Evolutionary conservation across 495 filamentous ascomycete species (phyloP).

Genomic region (Lasiosphaeris hirsuta): DNA sequence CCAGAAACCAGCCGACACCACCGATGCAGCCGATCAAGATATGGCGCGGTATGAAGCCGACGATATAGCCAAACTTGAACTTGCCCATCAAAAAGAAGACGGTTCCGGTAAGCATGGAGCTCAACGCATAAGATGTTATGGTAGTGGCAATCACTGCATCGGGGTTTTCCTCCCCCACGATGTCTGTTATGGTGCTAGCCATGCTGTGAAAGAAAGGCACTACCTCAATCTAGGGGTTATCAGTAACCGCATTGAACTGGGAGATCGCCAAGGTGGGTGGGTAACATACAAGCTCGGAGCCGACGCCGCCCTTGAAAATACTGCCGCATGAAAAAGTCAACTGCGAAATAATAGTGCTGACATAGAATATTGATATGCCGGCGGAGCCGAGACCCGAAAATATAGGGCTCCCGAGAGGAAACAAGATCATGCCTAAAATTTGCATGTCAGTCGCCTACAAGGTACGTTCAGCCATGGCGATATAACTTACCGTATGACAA

Average conservation of each 20-base stretch:
- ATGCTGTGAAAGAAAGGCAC: slow-evolving; percentile 98
- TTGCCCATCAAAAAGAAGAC: slow-evolving; percentile 89
- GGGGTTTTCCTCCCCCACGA: slow-evolving; percentile 74
- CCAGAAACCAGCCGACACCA: slow-evolving; percentile 93
- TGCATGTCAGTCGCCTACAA: slow-evolving; percentile 10
- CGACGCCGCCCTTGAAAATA: slow-evolving; percentile 86
- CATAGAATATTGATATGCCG: slow-evolving; percentile 97
- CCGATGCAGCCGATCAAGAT: slow-evolving; percentile 98
- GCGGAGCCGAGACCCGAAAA: slow-evolving; percentile 83
- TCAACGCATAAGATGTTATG: slow-evolving; percentile 84
- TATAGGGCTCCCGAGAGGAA: slow-evolving; percentile 79
- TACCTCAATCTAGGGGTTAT: slow-evolving; percentile 70
- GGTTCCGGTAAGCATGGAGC: slow-evolving; percentile 83
- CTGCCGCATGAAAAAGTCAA: slow-evolving; percentile 88
- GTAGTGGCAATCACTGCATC: slow-evolving; percentile 88
- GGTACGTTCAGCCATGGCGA: background rate
- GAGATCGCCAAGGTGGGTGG: background rate
- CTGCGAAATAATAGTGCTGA: slow-evolving; percentile 93
- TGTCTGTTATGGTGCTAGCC: slow-evolving; percentile 80
- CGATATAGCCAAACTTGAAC: slow-evolving; percentile 80
- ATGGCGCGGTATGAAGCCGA: slow-evolving; percentile 93
- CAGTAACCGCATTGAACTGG: background rate
- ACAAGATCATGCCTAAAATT: slow-evolving; percentile 77
- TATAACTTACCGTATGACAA: slow-evolving; percentile 75
- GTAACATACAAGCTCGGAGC: slow-evolving; percentile 79